These are phyloP conservation scores for Aegilops longissima DNA, from an alignment of 176 grass and related monocot species.

Conservation along the genomic window DNA sequence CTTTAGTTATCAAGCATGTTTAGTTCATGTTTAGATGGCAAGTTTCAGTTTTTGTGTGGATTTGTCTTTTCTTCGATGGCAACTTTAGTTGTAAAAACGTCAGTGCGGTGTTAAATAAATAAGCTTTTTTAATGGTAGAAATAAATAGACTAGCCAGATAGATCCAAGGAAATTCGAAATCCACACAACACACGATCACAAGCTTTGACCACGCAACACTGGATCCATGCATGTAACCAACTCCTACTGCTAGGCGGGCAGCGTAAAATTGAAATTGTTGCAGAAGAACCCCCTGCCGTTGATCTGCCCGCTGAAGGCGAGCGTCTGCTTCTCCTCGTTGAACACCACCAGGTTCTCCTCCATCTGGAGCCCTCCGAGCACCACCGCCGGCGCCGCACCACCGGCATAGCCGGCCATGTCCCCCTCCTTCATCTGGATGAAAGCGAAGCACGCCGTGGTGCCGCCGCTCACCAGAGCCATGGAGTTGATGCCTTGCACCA, in stretches of 20 bases:
- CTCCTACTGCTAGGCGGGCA: neutral
- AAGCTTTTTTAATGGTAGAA: no score
- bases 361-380: slow-evolving; percentile 69
- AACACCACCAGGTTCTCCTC: slow-evolving; percentile 64
- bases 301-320: slow-evolving; percentile 37
- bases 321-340: slow-evolving; percentile 26
- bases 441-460: slow-evolving; percentile 44
- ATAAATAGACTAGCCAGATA: no score
- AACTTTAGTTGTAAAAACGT: no score
- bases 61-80: no score
- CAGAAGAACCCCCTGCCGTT: slow-evolving; percentile 33
- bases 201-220: no score
- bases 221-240: no score
- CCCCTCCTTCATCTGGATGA: slow-evolving; percentile 27
- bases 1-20: no score
- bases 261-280: slow-evolving; percentile 55
- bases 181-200: no score
- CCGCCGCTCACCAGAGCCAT: slow-evolving; percentile 33
- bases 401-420: neutral
- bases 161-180: no score
- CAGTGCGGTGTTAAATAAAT: no score
- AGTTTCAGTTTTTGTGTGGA: no score
- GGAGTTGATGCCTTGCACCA: slow-evolving; percentile 49
- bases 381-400: slow-evolving; percentile 20
- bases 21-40: no score